Base-by-base conservation (phyloP, 2,329 filamentous ascomycete genomes). In the Aureobasidium musti region DNA sequence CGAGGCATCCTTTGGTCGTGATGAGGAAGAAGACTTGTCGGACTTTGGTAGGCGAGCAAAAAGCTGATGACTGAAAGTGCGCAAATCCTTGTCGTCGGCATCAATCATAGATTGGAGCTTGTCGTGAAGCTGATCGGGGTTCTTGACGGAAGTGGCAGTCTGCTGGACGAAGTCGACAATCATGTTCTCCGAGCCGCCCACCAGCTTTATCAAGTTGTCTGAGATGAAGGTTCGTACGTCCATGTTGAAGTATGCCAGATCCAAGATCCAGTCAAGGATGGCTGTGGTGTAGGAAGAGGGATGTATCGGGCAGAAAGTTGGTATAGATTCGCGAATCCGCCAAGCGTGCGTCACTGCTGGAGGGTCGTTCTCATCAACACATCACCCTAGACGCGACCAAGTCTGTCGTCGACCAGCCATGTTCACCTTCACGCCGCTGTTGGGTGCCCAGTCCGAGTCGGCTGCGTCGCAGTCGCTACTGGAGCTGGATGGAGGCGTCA, bases 401-500 rank as follows among this genome's bases (percentile, higher is more conserved):
- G n/a, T 50, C 6, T 23, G 21, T 37, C 33, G 33, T 35, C 26
- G 30, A 50, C n/a, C 35, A 50, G 86, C 19, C 73, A 99, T 99
- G 95, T 98, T 99, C 83, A 96, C 90, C 71, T 97, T 98, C 80
- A 96, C 91, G 74, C 89, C 95, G 54, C 83, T 99, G 67, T 89
- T 97, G 72, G 95, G 95, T 76, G 94, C 95, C 68, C 91, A 96
- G 74, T 93, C 91, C 61, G 87, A 90, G 71, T 95, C 92, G 54
- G 84, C 88, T 67, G 93, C 94, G 50, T 96, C 92, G 70, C 92
- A 97, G 77, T 98, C 95, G n/a, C 86, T 99, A 41, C 83, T 99
- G 56, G 94, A 98, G 81, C 89, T 99, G 66, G 95, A 99, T 81
- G 94, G 94, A 70, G 95, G 94, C 67, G 90, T 99, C 80, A 98